phyloP scores from a whole-genome alignment of 495 filamentous ascomycete species.

The Bacidia gigantensis region DNA sequence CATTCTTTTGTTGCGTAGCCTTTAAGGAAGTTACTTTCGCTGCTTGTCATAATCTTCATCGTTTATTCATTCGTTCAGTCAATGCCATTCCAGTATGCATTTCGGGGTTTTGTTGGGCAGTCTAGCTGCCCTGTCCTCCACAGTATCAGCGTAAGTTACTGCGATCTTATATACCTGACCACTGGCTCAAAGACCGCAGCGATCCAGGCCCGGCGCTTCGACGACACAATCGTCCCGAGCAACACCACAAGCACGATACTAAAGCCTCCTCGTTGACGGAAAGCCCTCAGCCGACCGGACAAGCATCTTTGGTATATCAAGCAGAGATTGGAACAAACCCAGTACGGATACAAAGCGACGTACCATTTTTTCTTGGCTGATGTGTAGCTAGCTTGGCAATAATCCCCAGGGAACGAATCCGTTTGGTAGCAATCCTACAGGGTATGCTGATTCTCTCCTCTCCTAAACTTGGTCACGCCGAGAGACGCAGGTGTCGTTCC shows the following conservation, averaged over 20 bases:
- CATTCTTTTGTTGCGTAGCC: not conserved
- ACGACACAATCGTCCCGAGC: not conserved
- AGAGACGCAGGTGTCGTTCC: not conserved
- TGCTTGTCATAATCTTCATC: not conserved
- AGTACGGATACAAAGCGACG: not conserved
- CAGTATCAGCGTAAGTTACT: slow-evolving; percentile 5
- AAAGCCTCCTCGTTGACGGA: not conserved
- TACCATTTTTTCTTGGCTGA: too few relatives aligned
- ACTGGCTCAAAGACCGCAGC: not conserved
- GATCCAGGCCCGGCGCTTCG: not conserved
- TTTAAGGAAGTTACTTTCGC: not conserved
- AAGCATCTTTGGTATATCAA: not conserved
- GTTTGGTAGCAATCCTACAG: slow-evolving; percentile 4
- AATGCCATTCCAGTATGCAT: slow-evolving; percentile 6
- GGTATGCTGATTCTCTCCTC: not conserved
- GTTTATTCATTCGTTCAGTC: not conserved
- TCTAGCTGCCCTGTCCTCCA: slow-evolving; percentile 2
- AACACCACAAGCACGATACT: not conserved
- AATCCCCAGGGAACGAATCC: slow-evolving; percentile 1
- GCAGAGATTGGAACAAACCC: not conserved
- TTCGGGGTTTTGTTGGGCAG: not conserved
- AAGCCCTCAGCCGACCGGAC: not conserved
- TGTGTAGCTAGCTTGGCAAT: too few relatives aligned
- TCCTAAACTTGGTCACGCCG: too few relatives aligned
- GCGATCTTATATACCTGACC: not conserved